Percentiles rank a stretch among this genome's conserved stretches.
These are phyloP conservation scores for Plasmodium berghei DNA, from an alignment of 169 alveolate genomes.

Conservation along the genomic window DNA sequence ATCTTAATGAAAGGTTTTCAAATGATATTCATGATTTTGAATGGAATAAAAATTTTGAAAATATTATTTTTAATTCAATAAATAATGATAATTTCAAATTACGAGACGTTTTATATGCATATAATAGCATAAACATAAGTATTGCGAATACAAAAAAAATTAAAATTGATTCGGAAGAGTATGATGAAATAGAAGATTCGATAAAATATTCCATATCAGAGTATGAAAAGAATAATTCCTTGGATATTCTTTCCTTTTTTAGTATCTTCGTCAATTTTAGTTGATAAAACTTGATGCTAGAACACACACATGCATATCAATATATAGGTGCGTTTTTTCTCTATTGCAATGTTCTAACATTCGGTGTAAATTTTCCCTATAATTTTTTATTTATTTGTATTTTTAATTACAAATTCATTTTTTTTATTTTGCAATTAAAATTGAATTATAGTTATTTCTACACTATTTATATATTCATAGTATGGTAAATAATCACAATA, in stretches of 20 bases:
- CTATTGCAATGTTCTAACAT: no score
- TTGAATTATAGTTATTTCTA: no score
- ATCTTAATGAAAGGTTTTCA: conserved; percentile 56
- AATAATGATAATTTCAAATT: conserved; percentile 26
- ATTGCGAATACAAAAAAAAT: conserved; percentile 6
- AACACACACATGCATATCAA: neutral
- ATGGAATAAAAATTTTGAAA: conserved; percentile 44
- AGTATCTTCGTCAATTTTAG: conserved; percentile 22
- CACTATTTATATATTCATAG: no score
- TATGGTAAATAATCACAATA: no score
- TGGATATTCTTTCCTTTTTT: conserved; percentile 39
- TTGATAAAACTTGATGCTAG: neutral
- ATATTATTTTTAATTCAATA: conserved; percentile 13
- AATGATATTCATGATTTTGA: conserved; percentile 56
- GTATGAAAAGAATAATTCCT: conserved; percentile 34
- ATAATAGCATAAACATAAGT: conserved; percentile 54
- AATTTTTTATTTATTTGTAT: no score
- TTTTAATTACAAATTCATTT: no score
- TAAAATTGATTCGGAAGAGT: conserved; percentile 19
- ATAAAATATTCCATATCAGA: conserved; percentile 35
- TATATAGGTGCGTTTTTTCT: neutral
- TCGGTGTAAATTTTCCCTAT: no score
- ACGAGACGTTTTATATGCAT: conserved; percentile 15
- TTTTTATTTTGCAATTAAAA: no score
- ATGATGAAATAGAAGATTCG: conserved; percentile 45